phyloP scores from a whole-genome alignment of 2,329 filamentous ascomycete genomes.

The Epichloe gansuensis region DNA sequence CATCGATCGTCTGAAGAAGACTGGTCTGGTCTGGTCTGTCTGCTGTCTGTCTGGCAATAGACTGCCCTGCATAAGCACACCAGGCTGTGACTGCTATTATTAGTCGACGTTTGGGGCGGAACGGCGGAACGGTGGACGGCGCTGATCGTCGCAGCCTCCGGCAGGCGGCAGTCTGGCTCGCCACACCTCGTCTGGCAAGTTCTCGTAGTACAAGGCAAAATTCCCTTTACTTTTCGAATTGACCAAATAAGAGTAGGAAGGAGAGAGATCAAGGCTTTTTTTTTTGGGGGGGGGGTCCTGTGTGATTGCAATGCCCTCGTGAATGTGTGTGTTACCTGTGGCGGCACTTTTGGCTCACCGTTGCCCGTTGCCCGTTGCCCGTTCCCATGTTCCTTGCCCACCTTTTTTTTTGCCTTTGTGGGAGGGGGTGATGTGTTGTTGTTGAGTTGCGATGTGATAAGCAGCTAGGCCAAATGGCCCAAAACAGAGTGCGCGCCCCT shows the following conservation, averaged over 20 bases:
- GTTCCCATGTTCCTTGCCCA: not conserved
- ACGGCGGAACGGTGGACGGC: constrained; percentile 1
- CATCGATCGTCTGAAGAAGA: too few relatives aligned
- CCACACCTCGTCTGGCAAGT: constrained; percentile 1
- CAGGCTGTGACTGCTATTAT: too few relatives aligned
- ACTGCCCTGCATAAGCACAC: not conserved
- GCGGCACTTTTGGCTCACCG: not conserved
- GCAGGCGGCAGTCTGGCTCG: constrained; percentile 5
- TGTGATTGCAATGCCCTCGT: not conserved
- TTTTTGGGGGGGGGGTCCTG: not conserved
- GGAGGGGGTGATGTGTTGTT: not conserved
- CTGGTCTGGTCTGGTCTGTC: too few relatives aligned
- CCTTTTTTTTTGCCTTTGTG: not conserved
- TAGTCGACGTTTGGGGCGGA: not conserved
- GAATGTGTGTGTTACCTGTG: not conserved
- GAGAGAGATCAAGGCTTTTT: not conserved
- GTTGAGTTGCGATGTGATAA: not conserved
- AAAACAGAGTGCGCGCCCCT: too few relatives aligned
- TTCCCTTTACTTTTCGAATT: not conserved
- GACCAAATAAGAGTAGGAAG: not conserved
- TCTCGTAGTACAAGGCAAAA: not conserved
- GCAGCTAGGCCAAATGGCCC: not conserved
- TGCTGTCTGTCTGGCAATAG: too few relatives aligned
- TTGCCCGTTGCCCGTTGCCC: not conserved
- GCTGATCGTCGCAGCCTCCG: constrained; percentile 4